phyloP scores from a whole-genome alignment of 495 filamentous ascomycete species.

The Glutinoglossum americanum region DNA sequence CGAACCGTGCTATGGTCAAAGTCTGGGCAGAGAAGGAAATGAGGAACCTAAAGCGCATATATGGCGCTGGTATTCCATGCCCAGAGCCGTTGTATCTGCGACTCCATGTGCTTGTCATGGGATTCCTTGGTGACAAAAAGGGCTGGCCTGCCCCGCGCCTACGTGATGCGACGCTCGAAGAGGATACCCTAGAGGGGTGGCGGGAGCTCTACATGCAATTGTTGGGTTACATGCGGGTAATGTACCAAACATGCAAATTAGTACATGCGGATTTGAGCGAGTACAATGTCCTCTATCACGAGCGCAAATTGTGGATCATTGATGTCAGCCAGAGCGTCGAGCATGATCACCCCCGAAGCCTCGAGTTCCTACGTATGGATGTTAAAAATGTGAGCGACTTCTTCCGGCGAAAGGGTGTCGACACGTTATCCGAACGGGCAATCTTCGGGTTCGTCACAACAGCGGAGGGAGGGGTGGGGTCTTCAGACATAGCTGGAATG shows the following conservation, averaged over 20 bases:
- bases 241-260: constrained; percentile 75
- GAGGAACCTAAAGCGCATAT: constrained; percentile 69
- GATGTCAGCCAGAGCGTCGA: constrained; percentile 95
- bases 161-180: constrained; percentile 44
- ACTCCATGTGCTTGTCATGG: constrained; percentile 82
- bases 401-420: constrained; percentile 66
- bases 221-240: constrained; percentile 66
- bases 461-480: constrained; percentile 28
- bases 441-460: constrained; percentile 63
- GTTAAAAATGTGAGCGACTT: constrained; percentile 90
- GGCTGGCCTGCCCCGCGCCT: constrained; percentile 73
- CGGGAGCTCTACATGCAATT: constrained; percentile 58
- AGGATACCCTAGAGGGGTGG: constrained; percentile 41
- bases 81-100: constrained; percentile 77
- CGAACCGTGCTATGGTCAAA: constrained; percentile 87
- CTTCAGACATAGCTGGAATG: constrained; percentile 17
- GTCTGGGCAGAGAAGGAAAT: constrained; percentile 98
- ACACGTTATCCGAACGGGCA: constrained; percentile 47
- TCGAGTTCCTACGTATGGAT: constrained; percentile 91
- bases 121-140: constrained; percentile 69
- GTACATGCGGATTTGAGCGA: constrained; percentile 94
- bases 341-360: constrained; percentile 76
- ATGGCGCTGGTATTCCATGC: constrained; percentile 65
- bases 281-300: constrained; percentile 87
- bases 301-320: constrained; percentile 70